Conservation (phyloP, 208 protist genomes). For the Kentomonas sorsogonicus region DNA sequence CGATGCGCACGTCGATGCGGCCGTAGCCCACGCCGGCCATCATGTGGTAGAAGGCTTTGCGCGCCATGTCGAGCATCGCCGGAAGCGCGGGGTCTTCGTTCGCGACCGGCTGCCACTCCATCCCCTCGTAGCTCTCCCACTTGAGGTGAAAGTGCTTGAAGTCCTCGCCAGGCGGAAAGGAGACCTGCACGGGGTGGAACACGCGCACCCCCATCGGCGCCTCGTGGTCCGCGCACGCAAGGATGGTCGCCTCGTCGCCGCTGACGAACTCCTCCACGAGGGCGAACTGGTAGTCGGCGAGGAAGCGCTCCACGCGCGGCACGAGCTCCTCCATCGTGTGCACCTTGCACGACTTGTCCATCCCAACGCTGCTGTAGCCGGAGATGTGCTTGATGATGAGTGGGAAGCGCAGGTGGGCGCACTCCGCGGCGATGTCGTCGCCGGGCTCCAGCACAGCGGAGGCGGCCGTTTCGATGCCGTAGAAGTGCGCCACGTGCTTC, state of each 20-base stretch:
- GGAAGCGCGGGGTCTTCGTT: constrained; percentile 57
- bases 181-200: constrained; percentile 71
- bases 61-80: constrained; percentile 62
- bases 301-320: constrained; percentile 43
- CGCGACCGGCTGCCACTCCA: constrained; percentile 68
- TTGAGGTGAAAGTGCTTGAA: constrained; percentile 92
- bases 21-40: constrained; percentile 89
- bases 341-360: constrained; percentile 88
- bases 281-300: constrained; percentile 77
- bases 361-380: constrained; percentile 86
- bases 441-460: constrained; percentile 53
- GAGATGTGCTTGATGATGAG: constrained; percentile 89
- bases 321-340: constrained; percentile 45
- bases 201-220: constrained; percentile 75
- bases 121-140: constrained; percentile 86
- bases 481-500: constrained; percentile 87
- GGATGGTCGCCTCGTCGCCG: constrained; percentile 83
- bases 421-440: constrained; percentile 43
- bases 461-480: constrained; percentile 49
- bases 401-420: constrained; percentile 48
- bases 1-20: constrained; percentile 81
- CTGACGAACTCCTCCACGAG: constrained; percentile 87
- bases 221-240: constrained; percentile 60
- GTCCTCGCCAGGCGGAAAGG: constrained; percentile 78
- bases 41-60: constrained; percentile 78